Evolutionary conservation across 2,329 filamentous ascomycete genomes (phyloP).

Genomic region (Zelopaecilomyces penicillatus): DNA sequence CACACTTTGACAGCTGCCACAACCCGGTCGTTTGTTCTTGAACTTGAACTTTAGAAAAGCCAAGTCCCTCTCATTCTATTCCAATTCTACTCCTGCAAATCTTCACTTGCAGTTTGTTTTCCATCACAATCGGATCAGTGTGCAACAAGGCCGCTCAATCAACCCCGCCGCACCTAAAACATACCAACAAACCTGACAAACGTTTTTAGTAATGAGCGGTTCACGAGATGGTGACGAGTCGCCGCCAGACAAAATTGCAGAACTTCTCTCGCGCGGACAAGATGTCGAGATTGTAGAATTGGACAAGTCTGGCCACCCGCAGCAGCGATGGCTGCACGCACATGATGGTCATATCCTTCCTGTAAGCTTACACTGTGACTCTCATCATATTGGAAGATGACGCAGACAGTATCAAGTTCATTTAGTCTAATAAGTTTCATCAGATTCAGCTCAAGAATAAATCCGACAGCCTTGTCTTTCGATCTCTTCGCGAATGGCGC

Average conservation of each 20-base stretch:
- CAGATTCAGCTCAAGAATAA: slow-evolving; percentile 17
- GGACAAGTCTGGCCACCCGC: slow-evolving; percentile 29
- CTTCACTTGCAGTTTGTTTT: too few species aligned
- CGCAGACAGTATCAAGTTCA: not conserved
- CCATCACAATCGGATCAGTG: too few species aligned
- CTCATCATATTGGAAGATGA: not conserved
- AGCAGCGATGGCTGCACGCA: slow-evolving; percentile 26
- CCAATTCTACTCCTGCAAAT: too few species aligned
- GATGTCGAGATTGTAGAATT: slow-evolving; percentile 27
- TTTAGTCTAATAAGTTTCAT: not conserved
- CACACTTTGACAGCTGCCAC: too few species aligned
- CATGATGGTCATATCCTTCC: slow-evolving; percentile 16
- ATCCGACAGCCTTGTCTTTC: slow-evolving; percentile 17
- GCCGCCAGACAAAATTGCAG: slow-evolving; percentile 9
- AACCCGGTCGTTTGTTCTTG: too few species aligned
- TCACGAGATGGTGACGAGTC: not conserved
- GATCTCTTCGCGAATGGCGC: slow-evolving; percentile 25
- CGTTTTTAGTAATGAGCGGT: too few species aligned
- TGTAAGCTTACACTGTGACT: slow-evolving; percentile 12
- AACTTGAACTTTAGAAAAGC: too few species aligned
- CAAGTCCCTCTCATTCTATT: too few species aligned
- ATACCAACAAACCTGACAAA: too few species aligned
- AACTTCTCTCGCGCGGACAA: slow-evolving; percentile 15
- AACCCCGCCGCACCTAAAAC: too few species aligned
- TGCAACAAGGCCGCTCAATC: too few species aligned